phyloP scores from a whole-genome alignment of 2,329 filamentous ascomycete species.

The Clonostachys rhizophaga region DNA sequence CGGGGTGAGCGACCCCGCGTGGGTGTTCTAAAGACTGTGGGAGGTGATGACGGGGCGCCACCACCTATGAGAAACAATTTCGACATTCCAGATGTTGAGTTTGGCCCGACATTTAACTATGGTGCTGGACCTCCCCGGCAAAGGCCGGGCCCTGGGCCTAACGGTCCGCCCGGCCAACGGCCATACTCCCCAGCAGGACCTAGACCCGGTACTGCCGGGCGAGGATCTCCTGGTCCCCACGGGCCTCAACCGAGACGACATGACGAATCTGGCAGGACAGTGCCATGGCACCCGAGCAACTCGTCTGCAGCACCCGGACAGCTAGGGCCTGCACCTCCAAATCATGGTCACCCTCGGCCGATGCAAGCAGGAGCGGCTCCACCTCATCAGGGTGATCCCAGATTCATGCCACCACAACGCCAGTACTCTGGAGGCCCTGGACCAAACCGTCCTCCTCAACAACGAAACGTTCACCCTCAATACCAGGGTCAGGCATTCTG shows the following conservation, averaged over 20 bases:
- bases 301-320: slow-evolving; percentile 36
- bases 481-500: slow-evolving; percentile 29
- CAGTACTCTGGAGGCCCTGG: slow-evolving; percentile 14
- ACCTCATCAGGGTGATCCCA: slow-evolving; percentile 16
- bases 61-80: slow-evolving; percentile 18
- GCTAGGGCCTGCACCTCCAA: slow-evolving; percentile 25
- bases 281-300: slow-evolving; percentile 76
- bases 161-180: slow-evolving; percentile 8
- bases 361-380: slow-evolving; percentile 15
- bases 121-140: slow-evolving; percentile 23
- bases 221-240: slow-evolving; percentile 6
- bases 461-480: slow-evolving; percentile 15
- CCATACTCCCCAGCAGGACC: slow-evolving; percentile 24
- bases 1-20: slow-evolving; percentile 54
- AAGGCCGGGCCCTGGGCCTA: slow-evolving; percentile 4
- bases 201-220: slow-evolving; percentile 11
- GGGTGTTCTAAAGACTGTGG: slow-evolving; percentile 76
- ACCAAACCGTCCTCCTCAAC: slow-evolving; percentile 6
- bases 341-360: slow-evolving; percentile 22
- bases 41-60: slow-evolving; percentile 34
- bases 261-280: slow-evolving; percentile 45
- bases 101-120: slow-evolving; percentile 78
- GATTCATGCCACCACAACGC: slow-evolving; percentile 19
- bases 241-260: slow-evolving; percentile 7
- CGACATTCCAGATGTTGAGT: slow-evolving; percentile 72